Percentiles rank a stretch among this genome's conserved stretches.
Conservation (phyloP, 2,329 filamentous ascomycete species). For the Ophiosphaerella korrae region DNA sequence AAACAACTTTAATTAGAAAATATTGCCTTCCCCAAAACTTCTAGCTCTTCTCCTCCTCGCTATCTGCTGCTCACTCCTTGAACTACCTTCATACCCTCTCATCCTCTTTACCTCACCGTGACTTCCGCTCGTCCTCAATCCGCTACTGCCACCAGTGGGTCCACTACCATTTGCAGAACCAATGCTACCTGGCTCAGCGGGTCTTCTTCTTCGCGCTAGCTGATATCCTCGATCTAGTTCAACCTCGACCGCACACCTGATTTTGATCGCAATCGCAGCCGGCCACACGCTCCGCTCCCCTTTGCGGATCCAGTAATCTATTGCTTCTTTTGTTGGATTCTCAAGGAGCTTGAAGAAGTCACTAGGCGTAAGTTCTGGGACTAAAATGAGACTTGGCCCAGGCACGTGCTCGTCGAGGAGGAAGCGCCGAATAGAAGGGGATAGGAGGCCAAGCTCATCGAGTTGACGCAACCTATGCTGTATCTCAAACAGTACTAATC, state of each 20-base stretch:
- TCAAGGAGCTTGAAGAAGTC: slow-evolving; percentile 84
- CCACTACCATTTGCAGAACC: slow-evolving; percentile 16
- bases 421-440: slow-evolving; percentile 72
- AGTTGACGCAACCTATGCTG: slow-evolving; percentile 81
- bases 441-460: slow-evolving; percentile 75
- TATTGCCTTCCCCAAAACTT: slow-evolving; percentile 31
- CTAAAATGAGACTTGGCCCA: slow-evolving; percentile 77
- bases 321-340: slow-evolving; percentile 73
- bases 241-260: slow-evolving; percentile 83
- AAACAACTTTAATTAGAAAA: not conserved
- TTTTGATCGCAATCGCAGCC: slow-evolving; percentile 78
- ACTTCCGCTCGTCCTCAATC: slow-evolving; percentile 31
- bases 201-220: slow-evolving; percentile 65
- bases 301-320: slow-evolving; percentile 83
- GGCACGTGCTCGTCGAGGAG: slow-evolving; percentile 83
- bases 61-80: slow-evolving; percentile 3
- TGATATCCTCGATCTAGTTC: slow-evolving; percentile 88
- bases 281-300: slow-evolving; percentile 93
- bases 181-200: slow-evolving; percentile 37
- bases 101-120: slow-evolving; percentile 20
- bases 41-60: slow-evolving; percentile 30
- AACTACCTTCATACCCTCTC: slow-evolving; percentile 16
- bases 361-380: slow-evolving; percentile 73
- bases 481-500: slow-evolving; percentile 75
- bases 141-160: slow-evolving; percentile 11